Percentiles rank a stretch among this genome's conserved stretches.
Evolutionary conservation across 1,139 yeast genomes (phyloP).

Genomic region (Cylindricascospora bacillispora): DNA sequence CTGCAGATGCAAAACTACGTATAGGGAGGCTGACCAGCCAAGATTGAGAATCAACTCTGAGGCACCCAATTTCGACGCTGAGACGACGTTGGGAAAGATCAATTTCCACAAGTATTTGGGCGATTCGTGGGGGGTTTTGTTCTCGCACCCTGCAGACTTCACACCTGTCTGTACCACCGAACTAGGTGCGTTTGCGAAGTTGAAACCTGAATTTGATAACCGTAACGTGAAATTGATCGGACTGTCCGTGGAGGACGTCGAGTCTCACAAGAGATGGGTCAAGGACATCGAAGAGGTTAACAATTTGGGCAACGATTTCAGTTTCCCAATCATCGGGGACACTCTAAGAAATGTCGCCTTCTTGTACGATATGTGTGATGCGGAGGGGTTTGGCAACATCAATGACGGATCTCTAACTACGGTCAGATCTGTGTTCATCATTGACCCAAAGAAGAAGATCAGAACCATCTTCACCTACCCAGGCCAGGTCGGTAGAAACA

Average conservation of each 20-base stretch:
- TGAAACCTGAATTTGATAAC: constrained; percentile 70
- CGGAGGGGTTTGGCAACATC: constrained; percentile 71
- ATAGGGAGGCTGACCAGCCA: constrained; percentile 49
- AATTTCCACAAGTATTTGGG: constrained; percentile 76
- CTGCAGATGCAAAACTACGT: constrained; percentile 1
- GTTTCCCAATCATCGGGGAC: constrained; percentile 84
- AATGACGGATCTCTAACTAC: constrained; percentile 60
- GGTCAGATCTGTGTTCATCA: constrained; percentile 77
- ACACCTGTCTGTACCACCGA: constrained; percentile 95
- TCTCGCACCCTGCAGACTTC: constrained; percentile 90
- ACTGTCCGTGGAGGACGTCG: constrained; percentile 66
- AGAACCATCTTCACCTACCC: constrained; percentile 79
- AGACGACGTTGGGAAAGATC: constrained; percentile 64
- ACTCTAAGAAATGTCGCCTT: constrained; percentile 67
- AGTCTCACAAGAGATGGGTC: constrained; percentile 70
- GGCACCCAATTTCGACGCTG: constrained; percentile 78
- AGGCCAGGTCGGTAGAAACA: constrained; percentile 84
- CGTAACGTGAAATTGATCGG: constrained; percentile 80
- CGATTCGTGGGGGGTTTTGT: constrained; percentile 69
- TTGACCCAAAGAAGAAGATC: constrained; percentile 78
- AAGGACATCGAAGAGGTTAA: constrained; percentile 73
- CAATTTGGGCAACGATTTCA: constrained; percentile 51
- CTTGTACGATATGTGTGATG: constrained; percentile 83
- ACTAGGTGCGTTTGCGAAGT: constrained; percentile 78
- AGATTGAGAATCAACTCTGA: constrained; percentile 51